Percentiles rank a stretch among this genome's conserved stretches.
Conservation (phyloP, 768 basidiomycete species). For the Tricholoma flavovirens region DNA sequence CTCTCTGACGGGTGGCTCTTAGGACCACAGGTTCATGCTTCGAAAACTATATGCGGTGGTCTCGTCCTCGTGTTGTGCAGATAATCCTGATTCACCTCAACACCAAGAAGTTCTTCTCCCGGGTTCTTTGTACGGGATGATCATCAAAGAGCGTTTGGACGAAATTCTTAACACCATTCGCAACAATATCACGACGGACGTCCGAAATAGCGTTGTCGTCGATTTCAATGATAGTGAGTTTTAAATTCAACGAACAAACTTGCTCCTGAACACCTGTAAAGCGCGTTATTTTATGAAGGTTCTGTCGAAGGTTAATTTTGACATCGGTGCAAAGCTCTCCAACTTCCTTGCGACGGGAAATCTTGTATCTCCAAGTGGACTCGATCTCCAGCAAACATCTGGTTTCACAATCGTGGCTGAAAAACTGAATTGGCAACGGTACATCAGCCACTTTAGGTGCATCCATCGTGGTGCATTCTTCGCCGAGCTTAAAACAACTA, state of each 20-base stretch:
- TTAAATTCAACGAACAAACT: not conserved
- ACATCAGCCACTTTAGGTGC: slow-evolving; percentile 96
- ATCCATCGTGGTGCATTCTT: slow-evolving; percentile 99
- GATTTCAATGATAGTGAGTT: slow-evolving; percentile 85
- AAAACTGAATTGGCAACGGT: slow-evolving; percentile 97
- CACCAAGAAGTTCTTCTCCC: slow-evolving; percentile 97
- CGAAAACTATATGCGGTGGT: slow-evolving; percentile 91
- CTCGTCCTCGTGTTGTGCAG: slow-evolving; percentile 82
- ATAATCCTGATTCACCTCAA: slow-evolving; percentile 98
- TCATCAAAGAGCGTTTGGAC: slow-evolving; percentile 95
- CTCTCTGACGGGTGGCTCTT: slow-evolving; percentile 1
- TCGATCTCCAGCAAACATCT: slow-evolving; percentile 94
- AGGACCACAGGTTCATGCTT: slow-evolving; percentile 78
- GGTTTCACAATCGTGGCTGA: slow-evolving; percentile 99
- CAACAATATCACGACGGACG: slow-evolving; percentile 62
- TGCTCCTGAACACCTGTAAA: slow-evolving; percentile 21
- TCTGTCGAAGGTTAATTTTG: slow-evolving; percentile 76
- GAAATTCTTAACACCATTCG: slow-evolving; percentile 77
- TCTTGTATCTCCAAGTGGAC: slow-evolving; percentile 87
- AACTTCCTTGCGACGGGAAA: slow-evolving; percentile 99
- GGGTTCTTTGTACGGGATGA: slow-evolving; percentile 90
- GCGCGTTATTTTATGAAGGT: slow-evolving; percentile 80
- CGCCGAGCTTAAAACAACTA: slow-evolving; percentile 95
- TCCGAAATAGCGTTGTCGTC: slow-evolving; percentile 70
- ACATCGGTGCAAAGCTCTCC: slow-evolving; percentile 82